Evolutionary conservation across 768 basidiomycete species (phyloP).

Genomic region (Lactifluus hygrophoroides): DNA sequence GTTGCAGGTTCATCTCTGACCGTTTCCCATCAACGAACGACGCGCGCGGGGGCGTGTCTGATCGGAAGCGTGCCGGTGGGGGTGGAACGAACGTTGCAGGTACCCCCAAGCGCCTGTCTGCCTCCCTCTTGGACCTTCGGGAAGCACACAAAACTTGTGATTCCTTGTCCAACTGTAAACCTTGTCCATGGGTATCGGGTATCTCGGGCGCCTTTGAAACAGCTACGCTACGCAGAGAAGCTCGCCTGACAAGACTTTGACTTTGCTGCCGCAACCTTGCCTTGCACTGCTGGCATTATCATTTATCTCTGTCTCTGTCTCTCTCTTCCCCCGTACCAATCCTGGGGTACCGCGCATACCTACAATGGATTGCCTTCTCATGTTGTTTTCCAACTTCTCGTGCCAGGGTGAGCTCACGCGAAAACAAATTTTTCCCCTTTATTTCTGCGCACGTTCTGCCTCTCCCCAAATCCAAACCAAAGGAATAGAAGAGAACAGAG

Average conservation of each 20-base stretch:
- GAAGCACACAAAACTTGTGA: no score
- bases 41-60: background rate
- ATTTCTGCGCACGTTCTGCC: no score
- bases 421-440: background rate
- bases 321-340: background rate
- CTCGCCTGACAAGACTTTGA: background rate
- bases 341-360: background rate
- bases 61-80: background rate
- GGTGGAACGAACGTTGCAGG: background rate
- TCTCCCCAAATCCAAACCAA: no score
- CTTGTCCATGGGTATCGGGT: background rate
- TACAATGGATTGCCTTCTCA: background rate
- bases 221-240: background rate
- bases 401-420: background rate
- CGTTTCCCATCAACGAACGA: background rate
- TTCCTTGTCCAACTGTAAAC: constrained; percentile 14
- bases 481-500: no score
- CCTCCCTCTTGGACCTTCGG: background rate
- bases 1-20: background rate
- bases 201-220: background rate
- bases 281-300: constrained; percentile 10
- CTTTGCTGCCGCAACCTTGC: background rate
- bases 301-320: background rate
- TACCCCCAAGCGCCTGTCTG: background rate
- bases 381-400: background rate